Conservation (phyloP, 2,329 filamentous ascomycete species). For the Keithomyces neogunnii region DNA sequence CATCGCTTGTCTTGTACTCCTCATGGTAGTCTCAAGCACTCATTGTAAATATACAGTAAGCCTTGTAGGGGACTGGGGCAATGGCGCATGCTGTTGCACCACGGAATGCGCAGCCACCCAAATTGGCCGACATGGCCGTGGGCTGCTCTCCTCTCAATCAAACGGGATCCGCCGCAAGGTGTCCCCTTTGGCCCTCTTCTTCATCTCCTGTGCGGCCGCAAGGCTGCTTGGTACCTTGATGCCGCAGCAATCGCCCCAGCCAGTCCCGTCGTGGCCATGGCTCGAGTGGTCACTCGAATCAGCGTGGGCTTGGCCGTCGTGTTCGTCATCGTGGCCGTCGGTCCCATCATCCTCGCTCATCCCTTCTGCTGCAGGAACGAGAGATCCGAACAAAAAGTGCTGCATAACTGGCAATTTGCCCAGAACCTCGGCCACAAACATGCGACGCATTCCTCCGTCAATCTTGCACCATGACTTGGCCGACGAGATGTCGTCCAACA, state of each 20-base stretch:
- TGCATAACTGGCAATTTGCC: slow-evolving; percentile 97
- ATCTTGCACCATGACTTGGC: slow-evolving; percentile 88
- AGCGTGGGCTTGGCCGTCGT: slow-evolving; percentile 32
- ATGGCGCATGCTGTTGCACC: not conserved
- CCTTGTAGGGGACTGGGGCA: not conserved
- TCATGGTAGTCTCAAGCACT: not conserved
- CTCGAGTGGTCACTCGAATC: slow-evolving; percentile 50
- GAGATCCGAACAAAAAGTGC: slow-evolving; percentile 86
- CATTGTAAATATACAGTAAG: no score
- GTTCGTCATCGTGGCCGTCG: slow-evolving; percentile 36
- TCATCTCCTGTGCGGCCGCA: slow-evolving; percentile 81
- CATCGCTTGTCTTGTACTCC: no score
- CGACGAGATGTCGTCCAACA: slow-evolving; percentile 95
- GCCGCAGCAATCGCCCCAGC: slow-evolving; percentile 95
- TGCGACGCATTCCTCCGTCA: slow-evolving; percentile 88
- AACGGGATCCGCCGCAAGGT: slow-evolving; percentile 70
- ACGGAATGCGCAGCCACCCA: not conserved
- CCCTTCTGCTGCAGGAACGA: slow-evolving; percentile 70
- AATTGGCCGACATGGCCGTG: not conserved
- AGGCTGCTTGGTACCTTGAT: slow-evolving; percentile 95
- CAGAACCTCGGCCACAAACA: slow-evolving; percentile 91
- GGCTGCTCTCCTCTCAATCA: slow-evolving; percentile 43
- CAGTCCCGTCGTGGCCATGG: slow-evolving; percentile 53
- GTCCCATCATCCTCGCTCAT: slow-evolving; percentile 64
- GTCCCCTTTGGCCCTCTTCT: slow-evolving; percentile 57